Percentiles rank a stretch among this genome's conserved stretches.
These are phyloP conservation scores for Davidsoniella virescens DNA, from an alignment of 2,329 filamentous ascomycete genomes.

Conservation along the genomic window DNA sequence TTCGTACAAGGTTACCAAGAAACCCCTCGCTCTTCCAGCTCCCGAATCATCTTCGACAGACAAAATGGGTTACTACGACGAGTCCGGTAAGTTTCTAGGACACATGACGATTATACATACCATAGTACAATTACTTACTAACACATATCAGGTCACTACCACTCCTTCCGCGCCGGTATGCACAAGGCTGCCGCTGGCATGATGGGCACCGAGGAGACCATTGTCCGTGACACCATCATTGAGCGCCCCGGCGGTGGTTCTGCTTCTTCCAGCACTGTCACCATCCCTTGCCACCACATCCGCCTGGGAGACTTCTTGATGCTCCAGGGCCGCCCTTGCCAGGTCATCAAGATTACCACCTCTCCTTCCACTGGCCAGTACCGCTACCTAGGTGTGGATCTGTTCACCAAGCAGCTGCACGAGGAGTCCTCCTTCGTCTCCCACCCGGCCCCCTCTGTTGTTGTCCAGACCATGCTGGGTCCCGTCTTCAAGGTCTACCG, in stretches of 20 bases:
- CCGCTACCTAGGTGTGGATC: constrained; percentile 97
- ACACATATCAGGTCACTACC: constrained; percentile 33
- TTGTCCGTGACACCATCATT: constrained; percentile 29
- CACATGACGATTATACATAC: no score
- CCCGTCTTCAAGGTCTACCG: constrained; percentile 99
- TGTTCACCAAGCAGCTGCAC: constrained; percentile 99
- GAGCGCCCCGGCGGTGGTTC: constrained; percentile 18
- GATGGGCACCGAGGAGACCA: constrained; percentile 28
- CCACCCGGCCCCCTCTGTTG: constrained; percentile 88
- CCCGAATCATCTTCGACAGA: constrained; percentile 16
- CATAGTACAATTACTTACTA: background rate
- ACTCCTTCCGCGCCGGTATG: constrained; percentile 39
- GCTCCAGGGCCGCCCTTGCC: constrained; percentile 96
- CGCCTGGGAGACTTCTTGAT: constrained; percentile 97
- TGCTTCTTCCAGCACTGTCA: constrained; percentile 62
- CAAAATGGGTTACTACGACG: constrained; percentile 52
- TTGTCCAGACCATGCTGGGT: constrained; percentile 98
- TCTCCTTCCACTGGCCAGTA: constrained; percentile 97
- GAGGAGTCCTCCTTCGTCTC: constrained; percentile 97
- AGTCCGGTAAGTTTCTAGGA: constrained; percentile 32
- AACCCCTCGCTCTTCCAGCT: constrained; percentile 15
- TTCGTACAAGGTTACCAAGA: constrained; percentile 4
- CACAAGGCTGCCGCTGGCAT: constrained; percentile 43
- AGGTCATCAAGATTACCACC: constrained; percentile 99
- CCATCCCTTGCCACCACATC: constrained; percentile 98